A percentile compares a stretch with the other conserved stretches of the same genome.
Conservation (phyloP, 352 stramenopile genomes). For the Pythium dissotocum region DNA sequence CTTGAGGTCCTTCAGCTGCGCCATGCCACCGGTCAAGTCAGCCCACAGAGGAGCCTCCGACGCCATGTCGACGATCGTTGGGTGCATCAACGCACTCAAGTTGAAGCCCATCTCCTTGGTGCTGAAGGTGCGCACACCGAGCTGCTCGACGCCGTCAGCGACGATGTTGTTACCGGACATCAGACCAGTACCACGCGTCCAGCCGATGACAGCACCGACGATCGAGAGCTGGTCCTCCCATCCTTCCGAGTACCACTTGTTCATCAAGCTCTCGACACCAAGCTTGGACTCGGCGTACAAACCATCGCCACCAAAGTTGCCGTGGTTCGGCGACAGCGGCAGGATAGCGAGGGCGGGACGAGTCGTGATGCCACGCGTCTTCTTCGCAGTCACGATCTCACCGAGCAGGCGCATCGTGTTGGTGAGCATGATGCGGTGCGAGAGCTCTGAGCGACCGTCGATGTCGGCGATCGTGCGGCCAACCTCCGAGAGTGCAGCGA, state of each 20-base stretch:
- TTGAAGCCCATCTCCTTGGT: constrained; percentile 91
- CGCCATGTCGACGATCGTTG: constrained; percentile 70
- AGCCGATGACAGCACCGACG: constrained; percentile 85
- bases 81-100: constrained; percentile 80
- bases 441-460: constrained; percentile 73
- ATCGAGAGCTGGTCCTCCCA: constrained; percentile 88
- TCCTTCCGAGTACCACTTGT: constrained; percentile 86
- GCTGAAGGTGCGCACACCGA: constrained; percentile 85
- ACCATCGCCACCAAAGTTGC: constrained; percentile 84
- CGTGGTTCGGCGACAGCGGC: constrained; percentile 86
- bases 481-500: constrained; percentile 80
- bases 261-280: constrained; percentile 82
- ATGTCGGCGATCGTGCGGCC: constrained; percentile 81
- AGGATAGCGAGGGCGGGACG: constrained; percentile 78
- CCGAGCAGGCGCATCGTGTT: constrained; percentile 85
- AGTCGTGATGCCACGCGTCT: constrained; percentile 62
- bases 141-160: constrained; percentile 73
- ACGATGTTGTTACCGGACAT: constrained; percentile 91
- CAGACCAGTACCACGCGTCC: constrained; percentile 83
- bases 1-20: constrained; percentile 74
- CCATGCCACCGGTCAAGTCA: constrained; percentile 81
- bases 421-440: constrained; percentile 89
- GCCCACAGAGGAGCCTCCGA: constrained; percentile 75
- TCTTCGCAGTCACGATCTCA: constrained; percentile 77
- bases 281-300: constrained; percentile 90